Evolutionary conservation across 2,329 filamentous ascomycete species (phyloP).

Genomic region (Hymenotorrendiella dingleyae): DNA sequence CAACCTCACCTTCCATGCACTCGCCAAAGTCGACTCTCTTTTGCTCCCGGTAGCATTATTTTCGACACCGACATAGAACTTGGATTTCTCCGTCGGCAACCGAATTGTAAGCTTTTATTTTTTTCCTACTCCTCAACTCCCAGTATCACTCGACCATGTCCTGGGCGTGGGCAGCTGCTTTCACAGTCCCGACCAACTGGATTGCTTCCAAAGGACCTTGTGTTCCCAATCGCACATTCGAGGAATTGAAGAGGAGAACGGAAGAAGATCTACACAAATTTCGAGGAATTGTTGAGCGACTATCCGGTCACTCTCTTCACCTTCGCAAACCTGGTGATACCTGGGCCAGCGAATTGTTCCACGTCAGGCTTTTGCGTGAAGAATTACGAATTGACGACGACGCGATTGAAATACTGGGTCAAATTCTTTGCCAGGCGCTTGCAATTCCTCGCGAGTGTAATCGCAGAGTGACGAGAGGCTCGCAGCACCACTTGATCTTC

Average conservation of each 20-base stretch:
- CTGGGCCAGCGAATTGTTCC: conserved; percentile 12
- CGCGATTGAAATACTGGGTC: conserved; percentile 12
- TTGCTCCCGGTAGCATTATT: conserved; percentile 3
- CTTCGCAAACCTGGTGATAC: too few species aligned
- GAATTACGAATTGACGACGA: conserved; percentile 2
- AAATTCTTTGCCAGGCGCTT: conserved; percentile 19
- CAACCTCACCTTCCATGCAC: conserved; percentile 4
- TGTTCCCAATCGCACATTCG: not conserved
- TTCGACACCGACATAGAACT: too few species aligned
- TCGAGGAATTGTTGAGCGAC: too few species aligned
- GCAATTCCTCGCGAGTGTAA: conserved; percentile 14
- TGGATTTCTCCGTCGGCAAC: too few species aligned
- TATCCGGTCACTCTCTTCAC: too few species aligned
- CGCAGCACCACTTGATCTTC: conserved; percentile 19
- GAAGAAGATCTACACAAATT: too few species aligned
- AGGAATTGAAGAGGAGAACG: conserved; percentile 5
- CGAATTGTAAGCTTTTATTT: conserved; percentile 9
- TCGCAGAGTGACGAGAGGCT: conserved; percentile 7
- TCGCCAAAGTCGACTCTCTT: not conserved
- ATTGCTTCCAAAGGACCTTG: conserved; percentile 1
- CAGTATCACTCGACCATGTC: too few species aligned
- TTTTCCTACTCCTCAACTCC: too few species aligned
- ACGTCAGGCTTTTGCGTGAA: conserved; percentile 8
- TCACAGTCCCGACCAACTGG: conserved; percentile 12
- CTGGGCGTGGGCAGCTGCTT: not conserved